A percentile compares a stretch with the other conserved stretches of the same genome.
Conservation (phyloP, 2,329 filamentous ascomycete species). For the Dactylellina sp. region DNA sequence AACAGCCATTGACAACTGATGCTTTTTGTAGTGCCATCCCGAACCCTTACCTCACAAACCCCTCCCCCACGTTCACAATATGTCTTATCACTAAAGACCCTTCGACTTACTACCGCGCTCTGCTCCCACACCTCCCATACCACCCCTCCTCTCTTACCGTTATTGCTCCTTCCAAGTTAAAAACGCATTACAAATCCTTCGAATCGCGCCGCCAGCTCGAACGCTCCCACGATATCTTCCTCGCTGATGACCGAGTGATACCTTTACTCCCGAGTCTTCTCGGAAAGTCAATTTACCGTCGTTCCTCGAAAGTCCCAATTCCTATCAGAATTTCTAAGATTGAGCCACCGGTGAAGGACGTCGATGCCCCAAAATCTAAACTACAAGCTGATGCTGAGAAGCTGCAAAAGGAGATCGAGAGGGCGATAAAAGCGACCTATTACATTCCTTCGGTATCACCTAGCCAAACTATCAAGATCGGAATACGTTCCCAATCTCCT, state of each 20-base stretch:
- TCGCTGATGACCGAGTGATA: constrained; percentile 88
- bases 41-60: constrained; percentile 48
- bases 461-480: constrained; percentile 84
- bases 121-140: constrained; percentile 79
- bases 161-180: constrained; percentile 85
- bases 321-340: constrained; percentile 77
- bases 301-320: constrained; percentile 83
- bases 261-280: constrained; percentile 78
- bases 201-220: constrained; percentile 86
- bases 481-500: constrained; percentile 77
- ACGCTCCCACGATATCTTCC: constrained; percentile 89
- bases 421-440: constrained; percentile 79
- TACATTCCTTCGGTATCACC: constrained; percentile 82
- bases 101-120: constrained; percentile 89
- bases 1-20: background rate
- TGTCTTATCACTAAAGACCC: constrained; percentile 67
- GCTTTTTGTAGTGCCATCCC: constrained; percentile 32
- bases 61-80: constrained; percentile 52
- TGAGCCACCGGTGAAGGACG: constrained; percentile 65
- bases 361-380: constrained; percentile 65
- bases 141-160: constrained; percentile 77
- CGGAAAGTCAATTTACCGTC: constrained; percentile 93
- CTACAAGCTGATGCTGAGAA: constrained; percentile 63
- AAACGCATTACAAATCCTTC: constrained; percentile 88
- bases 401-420: constrained; percentile 83